Percentiles rank a stretch among this genome's conserved stretches.
Evolutionary conservation across 306 rosid species (phyloP).

Genomic region (Vigna angularis): DNA sequence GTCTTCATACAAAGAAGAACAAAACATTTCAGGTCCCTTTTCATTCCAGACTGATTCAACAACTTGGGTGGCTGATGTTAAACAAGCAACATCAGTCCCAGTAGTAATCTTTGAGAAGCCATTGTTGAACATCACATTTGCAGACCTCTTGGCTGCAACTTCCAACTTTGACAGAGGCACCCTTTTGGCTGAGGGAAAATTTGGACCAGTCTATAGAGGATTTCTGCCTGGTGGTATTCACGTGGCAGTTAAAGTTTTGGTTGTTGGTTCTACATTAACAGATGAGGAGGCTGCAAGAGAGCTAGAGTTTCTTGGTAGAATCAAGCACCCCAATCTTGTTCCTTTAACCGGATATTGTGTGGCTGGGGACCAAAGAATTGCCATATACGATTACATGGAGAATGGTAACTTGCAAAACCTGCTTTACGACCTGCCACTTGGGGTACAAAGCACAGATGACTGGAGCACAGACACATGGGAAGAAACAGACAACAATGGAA

Average conservation of each 20-base stretch:
- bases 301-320: slow-evolving; percentile 93
- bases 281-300: slow-evolving; percentile 94
- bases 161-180: slow-evolving; percentile 94
- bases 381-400: slow-evolving; percentile 98
- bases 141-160: slow-evolving; percentile 92
- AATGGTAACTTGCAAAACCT: slow-evolving; percentile 96
- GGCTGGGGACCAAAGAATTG: slow-evolving; percentile 97
- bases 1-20: slow-evolving; percentile 79
- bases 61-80: slow-evolving; percentile 99
- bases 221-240: slow-evolving; percentile 90
- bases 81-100: slow-evolving; percentile 90
- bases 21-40: slow-evolving; percentile 88
- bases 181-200: slow-evolving; percentile 98
- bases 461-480: slow-evolving; percentile 99
- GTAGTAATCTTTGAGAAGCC: slow-evolving; percentile 97
- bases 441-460: slow-evolving; percentile 85
- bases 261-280: slow-evolving; percentile 88
- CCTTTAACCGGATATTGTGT: slow-evolving; percentile 96
- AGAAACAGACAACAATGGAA: slow-evolving; percentile 67
- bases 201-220: slow-evolving; percentile 95
- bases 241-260: slow-evolving; percentile 95
- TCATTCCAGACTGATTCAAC: slow-evolving; percentile 97
- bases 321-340: slow-evolving; percentile 95
- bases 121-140: slow-evolving; percentile 82
- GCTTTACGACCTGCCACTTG: slow-evolving; percentile 94